Conservation (phyloP, 768 basidiomycete genomes). For the Plicaturopsis crispa region DNA sequence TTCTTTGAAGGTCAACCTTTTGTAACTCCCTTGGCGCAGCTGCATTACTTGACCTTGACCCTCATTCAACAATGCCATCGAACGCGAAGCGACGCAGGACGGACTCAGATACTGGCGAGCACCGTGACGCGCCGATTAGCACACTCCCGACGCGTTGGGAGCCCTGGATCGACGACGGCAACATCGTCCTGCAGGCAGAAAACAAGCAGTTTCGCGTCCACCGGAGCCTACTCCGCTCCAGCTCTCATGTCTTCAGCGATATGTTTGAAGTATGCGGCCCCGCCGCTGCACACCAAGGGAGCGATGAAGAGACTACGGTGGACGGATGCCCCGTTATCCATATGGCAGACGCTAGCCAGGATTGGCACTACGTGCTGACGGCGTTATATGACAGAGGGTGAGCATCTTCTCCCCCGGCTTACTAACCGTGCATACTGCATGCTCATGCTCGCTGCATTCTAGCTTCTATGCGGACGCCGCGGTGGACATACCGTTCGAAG, state of each 20-base stretch:
- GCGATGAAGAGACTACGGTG: slow-evolving; percentile 1
- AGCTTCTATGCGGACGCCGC: no score
- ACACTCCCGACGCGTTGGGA: slow-evolving; percentile 5
- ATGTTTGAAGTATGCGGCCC: slow-evolving; percentile 15
- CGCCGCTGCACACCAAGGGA: slow-evolving; percentile 3
- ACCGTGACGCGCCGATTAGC: no score
- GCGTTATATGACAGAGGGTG: not conserved
- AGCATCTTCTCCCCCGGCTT: not conserved
- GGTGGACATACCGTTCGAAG: slow-evolving; percentile 1
- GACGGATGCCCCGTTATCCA: slow-evolving; percentile 14
- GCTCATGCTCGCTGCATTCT: no score
- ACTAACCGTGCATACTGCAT: no score
- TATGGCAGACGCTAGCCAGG: slow-evolving; percentile 8
- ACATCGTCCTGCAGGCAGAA: slow-evolving; percentile 18
- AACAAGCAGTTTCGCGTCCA: slow-evolving; percentile 23
- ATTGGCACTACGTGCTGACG: slow-evolving; percentile 7
- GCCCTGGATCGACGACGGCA: slow-evolving; percentile 22
- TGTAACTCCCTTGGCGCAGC: no score
- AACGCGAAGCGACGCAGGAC: not conserved
- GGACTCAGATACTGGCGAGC: not conserved
- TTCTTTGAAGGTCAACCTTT: no score
- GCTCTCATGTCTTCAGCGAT: slow-evolving; percentile 23
- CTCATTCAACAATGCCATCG: no score
- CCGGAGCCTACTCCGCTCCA: slow-evolving; percentile 14
- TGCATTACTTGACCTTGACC: no score